Evolutionary conservation across 352 stramenopile genomes (phyloP), one percentile per base, ranked within the genome.

Genomic region (Globisporangium megalacanthum): DNA sequence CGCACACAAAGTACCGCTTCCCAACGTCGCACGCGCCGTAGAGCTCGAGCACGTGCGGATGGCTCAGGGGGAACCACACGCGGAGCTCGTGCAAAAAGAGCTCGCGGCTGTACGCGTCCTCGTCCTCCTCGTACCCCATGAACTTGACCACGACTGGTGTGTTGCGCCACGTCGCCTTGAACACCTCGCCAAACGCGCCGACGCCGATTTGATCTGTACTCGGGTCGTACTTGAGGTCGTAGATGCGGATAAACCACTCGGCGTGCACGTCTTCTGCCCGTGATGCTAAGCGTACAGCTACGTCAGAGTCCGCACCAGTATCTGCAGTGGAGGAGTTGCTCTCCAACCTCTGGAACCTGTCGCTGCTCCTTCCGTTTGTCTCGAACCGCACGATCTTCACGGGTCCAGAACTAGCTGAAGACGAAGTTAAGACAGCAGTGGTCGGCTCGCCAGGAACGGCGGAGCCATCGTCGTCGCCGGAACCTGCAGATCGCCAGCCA

Each of bases 61-160:
- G 25, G 4, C 25, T 29, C 2, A 29, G 25, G 2, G 25, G 25
- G 25, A 29, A 29, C 25, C 25, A 29, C 25, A 29, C 25, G 25
- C 37, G 37, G 11, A 44, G 37, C 37, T 44, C 37, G 37, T 44
- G 37, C 7, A 17, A 15, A 17, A 44, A 44, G 11, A 44, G 6
- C 10, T 44, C 37, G 37, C 10, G 6, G 37, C 37, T 44, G 37
- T 44, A 44, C 37, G 9, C 37, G 17, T 44, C 10, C 19, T 45
- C 8, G 13, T 39, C 14, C 7, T 3, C 17, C 50, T 47, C n/a
- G 31, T 47, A 22, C 52, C 48, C 44, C 3, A 59, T 48, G 36
- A 56, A 54, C 62, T 69, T 66, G 6, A 69, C 44, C 0, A 61
- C 63, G 1, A 69, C 63, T 1, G 50, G 3, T 10, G 49, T 52